Evolutionary conservation across 768 basidiomycete species (phyloP), one percentile per base, ranked within the genome.

Genomic region (Mycena amicta): DNA sequence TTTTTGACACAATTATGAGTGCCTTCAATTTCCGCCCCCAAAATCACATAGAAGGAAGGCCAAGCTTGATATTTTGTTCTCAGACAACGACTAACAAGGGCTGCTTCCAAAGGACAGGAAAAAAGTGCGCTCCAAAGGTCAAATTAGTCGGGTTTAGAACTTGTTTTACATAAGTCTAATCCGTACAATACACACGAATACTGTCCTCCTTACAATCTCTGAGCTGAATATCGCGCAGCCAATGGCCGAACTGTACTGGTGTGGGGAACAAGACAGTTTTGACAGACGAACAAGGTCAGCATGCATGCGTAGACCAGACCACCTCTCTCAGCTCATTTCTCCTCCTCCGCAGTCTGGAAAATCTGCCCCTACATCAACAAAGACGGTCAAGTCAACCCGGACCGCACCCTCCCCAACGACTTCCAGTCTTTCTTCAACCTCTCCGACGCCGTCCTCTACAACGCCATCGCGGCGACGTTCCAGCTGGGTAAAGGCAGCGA

Each of bases 321-420:
- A n/a, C n/a, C n/a, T n/a, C 29, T 29, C 5, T 6, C 4, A 56
- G 2, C 50, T 4, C 11, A 41, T 12, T 30, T 29, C 33, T 33
- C 37, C 69, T n/a, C n/a, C n/a, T n/a, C n/a, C n/a, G 8, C 26
- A 82, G 86, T 84, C 29, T 87, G 84, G 84, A 77, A 69, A 37
- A 79, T 73, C 13, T 90, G 88, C 68, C 73, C 75, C 5, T 90
- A 88, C 66, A 72, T 75, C 50, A 67, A 67, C n/a, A 76, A 80
- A 4, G 87, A 90, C 60, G 88, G 88, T 4, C 69, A 74, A 53
- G 84, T 88, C 68, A 87, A 87, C 68, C 87, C 88, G 1, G 87
- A 88, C 62, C 80, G 74, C 2, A 80, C 80, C 8, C 68, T 77
- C 15, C 74, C 87, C 58, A 78, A 86, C 67, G 77, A 86, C 65